Base-by-base conservation (phyloP, 352 stramenopile species). In the Halophytophthora polymorphica region DNA sequence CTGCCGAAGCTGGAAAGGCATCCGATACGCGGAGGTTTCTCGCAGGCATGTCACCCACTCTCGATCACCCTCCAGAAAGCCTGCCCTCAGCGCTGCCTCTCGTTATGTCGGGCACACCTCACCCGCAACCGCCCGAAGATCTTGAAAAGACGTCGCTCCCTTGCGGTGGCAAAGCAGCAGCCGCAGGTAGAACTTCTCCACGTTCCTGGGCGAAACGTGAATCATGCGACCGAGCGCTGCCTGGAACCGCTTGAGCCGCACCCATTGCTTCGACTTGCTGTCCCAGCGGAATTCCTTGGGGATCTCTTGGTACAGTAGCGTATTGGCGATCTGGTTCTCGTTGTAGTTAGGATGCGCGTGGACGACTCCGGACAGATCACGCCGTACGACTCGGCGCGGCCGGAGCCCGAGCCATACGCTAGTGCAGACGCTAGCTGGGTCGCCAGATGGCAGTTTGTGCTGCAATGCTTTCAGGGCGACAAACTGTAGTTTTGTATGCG, bases 61-160 rank as follows among this genome's bases (percentile, higher is more conserved):
- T 7, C 29, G 39, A 25, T 58, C 55, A 22, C 61, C 36, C 3
- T 61, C 43, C 6, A 67, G 51, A 19, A 45, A 61, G 0, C 55
- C 55, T 13, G 47, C 34, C 3, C 12, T 37, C 1, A 34, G 1
- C 7, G 46, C 37, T 18, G 62, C 62, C 2, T 49, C 56, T n/a
- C 25, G 17, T 39, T 53, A 73, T 5, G 64, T 60, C 1, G 22
- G 10, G 12, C 23, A 61, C 0, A 51, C 10, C 0, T 22, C 0
- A 12, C 41, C 50, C 22, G 50, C 33, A 4, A 68, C 45, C 2
- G 58, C 68, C 1, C 50, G 41, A 6, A 74, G 14, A 45, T 61
- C 45, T 48, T 49, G 31, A 38, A 56, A 70, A 2, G 59, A 69
- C 15, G 51, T 67, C 2, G 60, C 44, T 2, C 65, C 60, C 21